Evolutionary conservation across 805 yeast genomes (phyloP), one percentile per base, ranked within the genome.

Genomic region (Metschnikowia hibisci): DNA sequence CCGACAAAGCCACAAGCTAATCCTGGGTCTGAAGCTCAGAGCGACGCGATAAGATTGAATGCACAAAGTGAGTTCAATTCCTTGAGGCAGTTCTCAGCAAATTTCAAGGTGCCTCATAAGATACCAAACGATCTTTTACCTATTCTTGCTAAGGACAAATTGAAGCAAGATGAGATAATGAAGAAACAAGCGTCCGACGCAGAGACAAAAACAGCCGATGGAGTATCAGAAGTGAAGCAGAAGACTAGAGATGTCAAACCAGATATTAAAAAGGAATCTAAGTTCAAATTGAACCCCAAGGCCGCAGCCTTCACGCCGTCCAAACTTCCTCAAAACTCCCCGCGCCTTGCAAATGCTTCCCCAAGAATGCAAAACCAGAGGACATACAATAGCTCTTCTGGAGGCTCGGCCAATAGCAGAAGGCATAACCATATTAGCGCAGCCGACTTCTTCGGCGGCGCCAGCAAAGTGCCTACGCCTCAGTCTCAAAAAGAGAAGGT

Each of bases 21-120:
- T 4, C 6, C 28, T n/a, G 27, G 14, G 14, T 33, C 46, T 3
- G 47, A 42, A 5, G 53, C 45, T 11, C 61, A 56, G 20, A 62
- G 52, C 36, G 77, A 73, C 46, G 61, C 72, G 12, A 63, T 67
- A 48, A 67, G 74, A 45, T 60, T 73, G 43, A 74, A 67, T 51
- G 75, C 78, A 1, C 79, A 80, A 58, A 77, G 78, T 48, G 88
- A 83, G 58, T 75, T 84, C 49, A 81, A 81, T 49, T 78, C 86
- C 9, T 69, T 87, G 43, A 80, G 78, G 49, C 87, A 85, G 56
- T 89, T 90, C 58, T 79, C 95, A 31, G 87, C 86, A 38, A 84
- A 78, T 52, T 86, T 87, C 63, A 87, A 87, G 62, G 78, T 89
- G 25, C 84, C 84, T 2, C 78, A 77, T 54, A 56, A 57, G 39